These are phyloP conservation scores for Bacterosira constricta DNA, from an alignment of 108 stramenopile species.

Conservation along the genomic window DNA sequence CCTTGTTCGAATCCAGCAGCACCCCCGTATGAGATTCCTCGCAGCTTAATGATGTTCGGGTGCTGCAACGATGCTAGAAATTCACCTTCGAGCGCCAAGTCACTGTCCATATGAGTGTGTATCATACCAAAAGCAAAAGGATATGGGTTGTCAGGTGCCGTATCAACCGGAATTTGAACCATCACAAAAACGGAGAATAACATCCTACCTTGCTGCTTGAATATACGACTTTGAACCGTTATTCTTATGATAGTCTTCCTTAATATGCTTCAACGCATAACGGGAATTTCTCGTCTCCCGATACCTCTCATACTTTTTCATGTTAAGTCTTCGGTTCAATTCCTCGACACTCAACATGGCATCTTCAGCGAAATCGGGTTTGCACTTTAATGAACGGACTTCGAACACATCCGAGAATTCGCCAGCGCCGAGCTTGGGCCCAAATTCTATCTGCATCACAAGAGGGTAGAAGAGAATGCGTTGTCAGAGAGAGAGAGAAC, in stretches of 20 bases:
- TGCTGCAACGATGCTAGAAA: conserved; percentile 60
- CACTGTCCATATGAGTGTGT: conserved; percentile 45
- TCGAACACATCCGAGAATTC: conserved; percentile 18
- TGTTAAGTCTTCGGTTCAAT: background rate
- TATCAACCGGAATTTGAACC: background rate
- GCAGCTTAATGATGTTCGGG: conserved; percentile 65
- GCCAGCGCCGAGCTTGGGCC: conserved; percentile 11
- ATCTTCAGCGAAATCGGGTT: background rate
- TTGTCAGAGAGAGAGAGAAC: background rate
- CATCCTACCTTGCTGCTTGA: conserved; percentile 39
- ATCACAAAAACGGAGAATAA: too few species aligned
- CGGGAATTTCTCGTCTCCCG: conserved; percentile 20
- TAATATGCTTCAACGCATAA: conserved; percentile 44
- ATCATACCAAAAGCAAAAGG: too few species aligned
- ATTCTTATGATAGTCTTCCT: conserved; percentile 17
- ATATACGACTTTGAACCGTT: conserved; percentile 6
- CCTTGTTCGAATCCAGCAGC: conserved; percentile 22
- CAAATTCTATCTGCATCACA: background rate
- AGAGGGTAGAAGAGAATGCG: background rate
- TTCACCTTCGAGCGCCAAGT: conserved; percentile 67
- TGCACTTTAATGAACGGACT: background rate
- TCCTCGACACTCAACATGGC: conserved; percentile 3
- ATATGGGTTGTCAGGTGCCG: background rate
- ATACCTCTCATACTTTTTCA: conserved; percentile 28
- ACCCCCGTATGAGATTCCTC: conserved; percentile 38